A percentile compares a stretch with the other conserved stretches of the same genome.
Evolutionary conservation across 371 early-diverging fungal genomes (phyloP).

Genomic region (Cladochytrium tenue): DNA sequence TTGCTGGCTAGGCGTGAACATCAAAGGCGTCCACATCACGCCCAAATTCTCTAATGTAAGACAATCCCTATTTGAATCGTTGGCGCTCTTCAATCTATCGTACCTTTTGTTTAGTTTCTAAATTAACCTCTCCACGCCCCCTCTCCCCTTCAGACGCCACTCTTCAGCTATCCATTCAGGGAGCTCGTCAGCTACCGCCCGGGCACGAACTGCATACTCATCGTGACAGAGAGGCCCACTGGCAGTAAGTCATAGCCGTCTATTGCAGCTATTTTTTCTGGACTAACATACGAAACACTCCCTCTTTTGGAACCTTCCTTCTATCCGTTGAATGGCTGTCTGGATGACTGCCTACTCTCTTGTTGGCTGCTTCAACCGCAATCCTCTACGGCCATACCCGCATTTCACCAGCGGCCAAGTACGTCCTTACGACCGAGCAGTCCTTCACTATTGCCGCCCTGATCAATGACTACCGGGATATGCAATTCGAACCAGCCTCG

Average conservation of each 20-base stretch:
- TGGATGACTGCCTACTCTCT: too few relatives aligned
- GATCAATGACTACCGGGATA: conserved; percentile 43
- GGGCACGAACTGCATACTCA: conserved; percentile 38
- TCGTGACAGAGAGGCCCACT: conserved; percentile 38
- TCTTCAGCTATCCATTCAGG: conserved; percentile 32
- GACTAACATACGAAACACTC: too few relatives aligned
- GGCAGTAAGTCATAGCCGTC: conserved; percentile 38
- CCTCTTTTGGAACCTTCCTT: too few relatives aligned
- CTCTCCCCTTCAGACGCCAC: conserved; percentile 4
- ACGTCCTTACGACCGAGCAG: conserved; percentile 45
- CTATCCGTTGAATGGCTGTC: too few relatives aligned
- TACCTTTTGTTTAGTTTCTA: neutral
- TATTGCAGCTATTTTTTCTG: too few relatives aligned
- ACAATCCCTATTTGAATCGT: too few relatives aligned
- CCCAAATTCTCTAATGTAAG: conserved; percentile 34
- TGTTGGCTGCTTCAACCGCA: too few relatives aligned
- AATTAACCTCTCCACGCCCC: too few relatives aligned
- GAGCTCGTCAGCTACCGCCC: conserved; percentile 43
- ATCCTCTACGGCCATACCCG: too few relatives aligned
- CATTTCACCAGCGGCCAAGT: conserved; percentile 38
- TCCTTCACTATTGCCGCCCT: conserved; percentile 37
- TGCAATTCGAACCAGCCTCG: too few relatives aligned
- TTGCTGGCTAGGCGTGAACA: conserved; percentile 49
- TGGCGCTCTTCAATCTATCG: neutral
- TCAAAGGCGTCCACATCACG: conserved; percentile 40